Conservation (phyloP, 768 basidiomycete species). For the Lentinula sp. region DNA sequence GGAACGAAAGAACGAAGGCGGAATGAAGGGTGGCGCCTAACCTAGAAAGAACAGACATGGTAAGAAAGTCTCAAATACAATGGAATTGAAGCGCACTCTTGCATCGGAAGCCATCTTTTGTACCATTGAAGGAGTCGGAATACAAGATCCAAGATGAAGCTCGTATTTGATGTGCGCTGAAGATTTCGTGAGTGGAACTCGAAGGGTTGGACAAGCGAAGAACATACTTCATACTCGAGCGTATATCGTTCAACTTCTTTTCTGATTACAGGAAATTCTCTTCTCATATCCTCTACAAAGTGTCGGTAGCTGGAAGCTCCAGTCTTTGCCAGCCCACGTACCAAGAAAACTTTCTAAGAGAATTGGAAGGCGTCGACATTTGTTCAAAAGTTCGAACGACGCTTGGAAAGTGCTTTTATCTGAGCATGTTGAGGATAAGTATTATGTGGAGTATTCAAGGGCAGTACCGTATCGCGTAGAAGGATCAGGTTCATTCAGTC, state of each 20-base stretch:
- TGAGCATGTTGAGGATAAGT: constrained; percentile 7
- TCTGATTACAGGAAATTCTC: constrained; percentile 51
- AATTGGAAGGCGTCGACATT: constrained; percentile 53
- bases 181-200: background rate
- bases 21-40: constrained; percentile 54
- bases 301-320: background rate
- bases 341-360: constrained; percentile 71
- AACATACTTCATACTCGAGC: constrained; percentile 53
- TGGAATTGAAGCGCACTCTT: constrained; percentile 41
- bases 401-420: constrained; percentile 45
- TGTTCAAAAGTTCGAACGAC: constrained; percentile 55
- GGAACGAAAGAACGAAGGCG: constrained; percentile 64
- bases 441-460: constrained; percentile 8
- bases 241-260: constrained; percentile 56
- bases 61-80: constrained; percentile 2
- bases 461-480: background rate
- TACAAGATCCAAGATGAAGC: constrained; percentile 48
- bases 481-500: constrained; percentile 33
- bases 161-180: constrained; percentile 41
- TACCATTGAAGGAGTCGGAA: constrained; percentile 67
- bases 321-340: constrained; percentile 23
- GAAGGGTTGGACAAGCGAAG: background rate
- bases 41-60: constrained; percentile 25
- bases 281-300: constrained; percentile 54
- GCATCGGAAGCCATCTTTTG: constrained; percentile 63